Percentiles rank a stretch among this genome's conserved stretches.
phyloP scores from a whole-genome alignment of 2,329 filamentous ascomycete genomes.

The Pyricularia grisea region DNA sequence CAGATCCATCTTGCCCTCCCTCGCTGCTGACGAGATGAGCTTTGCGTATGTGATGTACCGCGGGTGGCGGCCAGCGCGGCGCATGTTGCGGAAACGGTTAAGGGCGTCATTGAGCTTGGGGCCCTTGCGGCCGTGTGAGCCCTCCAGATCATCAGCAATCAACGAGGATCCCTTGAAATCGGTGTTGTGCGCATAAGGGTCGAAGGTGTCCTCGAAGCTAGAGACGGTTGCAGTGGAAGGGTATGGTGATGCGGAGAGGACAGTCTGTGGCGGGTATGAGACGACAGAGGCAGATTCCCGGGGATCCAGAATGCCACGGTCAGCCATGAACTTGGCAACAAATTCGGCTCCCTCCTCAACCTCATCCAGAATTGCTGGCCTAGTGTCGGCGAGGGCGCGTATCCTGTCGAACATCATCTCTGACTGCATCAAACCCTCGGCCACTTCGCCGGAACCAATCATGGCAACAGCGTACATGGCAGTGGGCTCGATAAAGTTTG shows the following conservation, averaged over 20 bases:
- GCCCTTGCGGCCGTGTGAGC: conserved; percentile 61
- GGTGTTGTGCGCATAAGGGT: conserved; percentile 82
- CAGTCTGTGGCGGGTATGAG: conserved; percentile 26
- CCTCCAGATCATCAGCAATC: conserved; percentile 85
- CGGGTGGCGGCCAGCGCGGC: conserved; percentile 81
- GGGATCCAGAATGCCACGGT: conserved; percentile 44
- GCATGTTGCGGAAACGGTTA: conserved; percentile 82
- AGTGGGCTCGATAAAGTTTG: conserved; percentile 72
- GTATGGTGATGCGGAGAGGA: conserved; percentile 40
- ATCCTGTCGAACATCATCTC: conserved; percentile 84
- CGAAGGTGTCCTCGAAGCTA: conserved; percentile 71
- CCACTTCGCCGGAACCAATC: conserved; percentile 74
- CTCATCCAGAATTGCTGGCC: conserved; percentile 59
- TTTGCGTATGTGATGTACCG: conserved; percentile 96
- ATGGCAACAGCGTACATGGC: conserved; percentile 86
- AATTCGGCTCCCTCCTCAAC: conserved; percentile 80
- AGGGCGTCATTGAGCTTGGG: conserved; percentile 73
- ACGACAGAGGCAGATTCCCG: conserved; percentile 40
- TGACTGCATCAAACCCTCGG: conserved; percentile 70
- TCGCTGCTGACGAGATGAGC: conserved; percentile 82
- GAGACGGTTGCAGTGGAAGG: conserved; percentile 46
- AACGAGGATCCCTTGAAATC: conserved; percentile 89
- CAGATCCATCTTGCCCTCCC: conserved; percentile 70
- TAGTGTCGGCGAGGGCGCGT: conserved; percentile 45
- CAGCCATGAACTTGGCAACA: conserved; percentile 48